A percentile compares a stretch with the other conserved stretches of the same genome.
Conservation (phyloP, 495 filamentous ascomycete genomes). For the Immersiella caudata region DNA sequence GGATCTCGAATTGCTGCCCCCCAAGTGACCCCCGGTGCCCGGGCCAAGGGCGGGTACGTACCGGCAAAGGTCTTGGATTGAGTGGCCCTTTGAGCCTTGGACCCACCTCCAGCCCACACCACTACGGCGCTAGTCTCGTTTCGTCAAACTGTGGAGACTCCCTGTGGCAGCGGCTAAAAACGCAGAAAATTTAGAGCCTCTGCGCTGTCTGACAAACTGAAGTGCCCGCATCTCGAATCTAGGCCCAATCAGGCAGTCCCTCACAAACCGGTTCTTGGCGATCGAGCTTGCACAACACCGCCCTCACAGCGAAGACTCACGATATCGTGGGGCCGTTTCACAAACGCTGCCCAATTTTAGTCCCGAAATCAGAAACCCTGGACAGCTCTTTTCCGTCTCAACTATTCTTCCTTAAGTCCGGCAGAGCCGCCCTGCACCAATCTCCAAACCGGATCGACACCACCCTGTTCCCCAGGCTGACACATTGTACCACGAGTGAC, state of each 20-base stretch:
- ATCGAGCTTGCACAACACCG: neutral
- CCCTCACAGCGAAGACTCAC: neutral
- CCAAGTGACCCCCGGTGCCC: constrained; percentile 9
- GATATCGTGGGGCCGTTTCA: neutral
- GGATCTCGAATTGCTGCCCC: constrained; percentile 39
- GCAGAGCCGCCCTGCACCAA: too few species aligned
- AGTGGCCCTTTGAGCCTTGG: constrained; percentile 7
- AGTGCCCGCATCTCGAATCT: constrained; percentile 9
- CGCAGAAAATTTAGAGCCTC: constrained; percentile 9
- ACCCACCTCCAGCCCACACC: neutral
- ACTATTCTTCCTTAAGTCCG: neutral
- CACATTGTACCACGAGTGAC: neutral
- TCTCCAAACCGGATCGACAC: neutral
- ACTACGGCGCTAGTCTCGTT: constrained; percentile 7
- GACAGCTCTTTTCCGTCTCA: neutral
- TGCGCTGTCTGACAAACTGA: neutral
- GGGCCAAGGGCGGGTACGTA: constrained; percentile 17
- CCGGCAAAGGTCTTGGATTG: constrained; percentile 14
- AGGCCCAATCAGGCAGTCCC: constrained; percentile 15
- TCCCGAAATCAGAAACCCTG: neutral
- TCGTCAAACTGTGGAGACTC: neutral
- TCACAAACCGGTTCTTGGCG: constrained; percentile 6
- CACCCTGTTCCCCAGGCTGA: neutral
- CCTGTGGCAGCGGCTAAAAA: constrained; percentile 17
- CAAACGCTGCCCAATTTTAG: neutral